Conservation (phyloP, 768 basidiomycete genomes). For the Rhodotorula toruloides region DNA sequence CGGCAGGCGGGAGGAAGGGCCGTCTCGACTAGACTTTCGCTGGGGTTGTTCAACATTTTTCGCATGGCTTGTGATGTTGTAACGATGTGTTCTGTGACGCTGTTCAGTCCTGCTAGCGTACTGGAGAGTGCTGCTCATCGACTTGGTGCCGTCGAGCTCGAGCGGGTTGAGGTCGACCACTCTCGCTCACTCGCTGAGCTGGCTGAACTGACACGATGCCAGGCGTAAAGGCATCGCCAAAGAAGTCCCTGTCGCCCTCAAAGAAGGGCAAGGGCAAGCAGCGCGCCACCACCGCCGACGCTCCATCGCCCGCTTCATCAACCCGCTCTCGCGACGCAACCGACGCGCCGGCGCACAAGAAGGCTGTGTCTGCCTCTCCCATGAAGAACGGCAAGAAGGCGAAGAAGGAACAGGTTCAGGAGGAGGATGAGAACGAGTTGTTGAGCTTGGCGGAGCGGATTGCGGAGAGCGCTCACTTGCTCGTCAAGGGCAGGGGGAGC, state of each 20-base stretch:
- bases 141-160: too few species aligned
- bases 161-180: not conserved
- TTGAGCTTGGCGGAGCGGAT: slow-evolving; percentile 34
- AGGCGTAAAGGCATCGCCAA: not conserved
- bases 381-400: too few species aligned
- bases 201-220: not conserved
- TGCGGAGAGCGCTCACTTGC: slow-evolving; percentile 38
- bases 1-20: not conserved
- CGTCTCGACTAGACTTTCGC: not conserved
- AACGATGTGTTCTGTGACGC: too few species aligned
- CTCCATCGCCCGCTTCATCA: not conserved
- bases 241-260: slow-evolving; percentile 2
- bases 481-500: slow-evolving; percentile 42
- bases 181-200: not conserved
- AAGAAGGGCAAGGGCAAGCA: slow-evolving; percentile 33
- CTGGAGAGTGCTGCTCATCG: too few species aligned
- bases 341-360: not conserved
- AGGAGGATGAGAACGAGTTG: slow-evolving; percentile 20
- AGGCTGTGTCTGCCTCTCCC: too few species aligned
- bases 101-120: too few species aligned
- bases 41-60: not conserved
- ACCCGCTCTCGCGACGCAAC: not conserved
- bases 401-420: too few species aligned
- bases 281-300: not conserved
- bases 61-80: too few species aligned